phyloP scores from a whole-genome alignment of 73 alveolate genomes.

The Diophrys appendiculata region DNA sequence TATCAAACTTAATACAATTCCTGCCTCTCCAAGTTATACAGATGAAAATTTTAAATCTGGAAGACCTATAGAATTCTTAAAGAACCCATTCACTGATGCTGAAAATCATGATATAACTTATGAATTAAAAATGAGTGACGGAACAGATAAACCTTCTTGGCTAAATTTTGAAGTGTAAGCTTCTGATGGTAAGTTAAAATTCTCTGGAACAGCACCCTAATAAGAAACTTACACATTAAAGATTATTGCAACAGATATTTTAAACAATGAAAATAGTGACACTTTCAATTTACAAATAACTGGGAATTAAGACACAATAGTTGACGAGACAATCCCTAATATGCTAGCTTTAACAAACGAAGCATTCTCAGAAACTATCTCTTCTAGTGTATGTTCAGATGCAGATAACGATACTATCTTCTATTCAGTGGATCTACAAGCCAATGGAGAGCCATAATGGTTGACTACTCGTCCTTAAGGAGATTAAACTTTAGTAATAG shows the following conservation, averaged over 20 bases:
- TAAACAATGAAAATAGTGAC: not conserved
- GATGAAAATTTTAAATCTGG: not conserved
- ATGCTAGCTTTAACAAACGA: not conserved
- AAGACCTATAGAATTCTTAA: not conserved
- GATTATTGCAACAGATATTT: not conserved
- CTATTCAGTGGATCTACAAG: not conserved
- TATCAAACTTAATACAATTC: conserved; percentile 1
- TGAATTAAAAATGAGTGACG: not conserved
- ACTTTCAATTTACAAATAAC: not conserved
- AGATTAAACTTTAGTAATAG: not conserved
- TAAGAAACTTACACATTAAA: not conserved
- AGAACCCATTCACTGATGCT: not conserved
- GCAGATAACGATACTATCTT: not conserved
- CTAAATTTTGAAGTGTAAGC: not conserved
- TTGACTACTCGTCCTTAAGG: not conserved
- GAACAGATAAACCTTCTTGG: not conserved
- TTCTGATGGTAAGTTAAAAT: not conserved
- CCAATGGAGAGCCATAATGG: conserved; percentile 1
- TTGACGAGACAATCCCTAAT: not conserved
- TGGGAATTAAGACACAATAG: not conserved
- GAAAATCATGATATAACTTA: not conserved
- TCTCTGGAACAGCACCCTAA: not conserved
- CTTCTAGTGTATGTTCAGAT: not conserved
- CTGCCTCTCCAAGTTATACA: conserved; percentile 12
- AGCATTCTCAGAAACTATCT: not conserved